Evolutionary conservation across 2,329 filamentous ascomycete species (phyloP).

Genomic region (Fusarium sambucinum): DNA sequence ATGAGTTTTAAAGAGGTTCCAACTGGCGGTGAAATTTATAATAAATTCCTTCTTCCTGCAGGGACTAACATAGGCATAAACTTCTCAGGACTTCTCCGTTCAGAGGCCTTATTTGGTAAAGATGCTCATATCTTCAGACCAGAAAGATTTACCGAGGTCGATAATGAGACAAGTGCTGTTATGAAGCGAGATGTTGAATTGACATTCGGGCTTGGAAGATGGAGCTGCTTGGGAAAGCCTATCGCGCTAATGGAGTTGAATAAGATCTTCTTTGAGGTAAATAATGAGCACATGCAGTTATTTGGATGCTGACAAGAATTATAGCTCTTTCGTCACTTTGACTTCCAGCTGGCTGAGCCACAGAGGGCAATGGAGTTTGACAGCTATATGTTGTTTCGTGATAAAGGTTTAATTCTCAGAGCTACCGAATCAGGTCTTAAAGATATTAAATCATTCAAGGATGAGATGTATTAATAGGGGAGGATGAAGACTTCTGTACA

Average conservation of each 20-base stretch:
- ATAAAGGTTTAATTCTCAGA: not conserved
- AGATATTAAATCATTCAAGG: not conserved
- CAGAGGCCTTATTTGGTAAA: not conserved
- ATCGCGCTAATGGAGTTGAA: not conserved
- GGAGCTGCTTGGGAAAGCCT: not conserved
- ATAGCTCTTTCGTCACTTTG: not conserved
- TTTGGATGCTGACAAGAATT: not conserved
- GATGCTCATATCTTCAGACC: not conserved
- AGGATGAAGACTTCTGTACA: too few relatives aligned
- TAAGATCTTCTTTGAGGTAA: not conserved
- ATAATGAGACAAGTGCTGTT: not conserved
- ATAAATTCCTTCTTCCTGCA: not conserved
- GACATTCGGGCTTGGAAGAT: not conserved
- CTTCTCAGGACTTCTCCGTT: not conserved
- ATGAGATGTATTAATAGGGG: not conserved
- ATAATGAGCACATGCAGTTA: not conserved
- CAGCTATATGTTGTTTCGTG: not conserved
- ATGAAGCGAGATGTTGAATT: not conserved
- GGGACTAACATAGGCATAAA: not conserved
- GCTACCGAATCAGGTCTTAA: not conserved
- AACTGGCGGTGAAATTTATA: not conserved
- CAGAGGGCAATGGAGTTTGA: not conserved
- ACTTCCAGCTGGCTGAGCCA: not conserved
- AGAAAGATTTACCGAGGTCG: not conserved
- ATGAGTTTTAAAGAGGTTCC: not conserved